Evolutionary conservation across 1,284 basidiomycete species (phyloP).

Genomic region (Ustilago shanxiensis): DNA sequence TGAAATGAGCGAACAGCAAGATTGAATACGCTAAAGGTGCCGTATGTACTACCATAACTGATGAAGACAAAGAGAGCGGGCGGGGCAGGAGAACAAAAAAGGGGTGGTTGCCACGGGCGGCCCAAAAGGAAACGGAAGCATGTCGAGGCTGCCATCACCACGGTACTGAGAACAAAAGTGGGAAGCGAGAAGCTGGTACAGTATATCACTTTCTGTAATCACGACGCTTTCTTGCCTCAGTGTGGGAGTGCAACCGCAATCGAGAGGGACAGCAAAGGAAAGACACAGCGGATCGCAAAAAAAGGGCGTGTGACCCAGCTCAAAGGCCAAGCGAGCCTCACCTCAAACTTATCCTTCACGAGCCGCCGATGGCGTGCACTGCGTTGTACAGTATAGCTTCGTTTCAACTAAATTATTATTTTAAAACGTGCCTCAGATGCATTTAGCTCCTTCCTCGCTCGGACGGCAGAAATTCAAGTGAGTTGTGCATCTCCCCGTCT

Average conservation of each 20-base stretch:
- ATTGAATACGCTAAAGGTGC: too few species aligned
- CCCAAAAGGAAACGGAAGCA: too few species aligned
- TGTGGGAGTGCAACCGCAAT: background rate
- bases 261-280: background rate
- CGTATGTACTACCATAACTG: too few species aligned
- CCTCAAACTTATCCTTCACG: too few species aligned
- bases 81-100: constrained; percentile 1
- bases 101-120: background rate
- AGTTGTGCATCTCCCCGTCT: background rate
- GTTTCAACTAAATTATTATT: too few species aligned
- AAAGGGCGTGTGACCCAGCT: too few species aligned
- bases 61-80: background rate
- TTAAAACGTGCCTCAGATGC: background rate
- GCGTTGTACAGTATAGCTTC: too few species aligned
- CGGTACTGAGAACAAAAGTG: background rate
- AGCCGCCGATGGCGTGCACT: background rate
- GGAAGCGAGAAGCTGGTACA: background rate
- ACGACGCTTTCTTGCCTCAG: too few species aligned
- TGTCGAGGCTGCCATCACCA: background rate
- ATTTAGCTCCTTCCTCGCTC: too few species aligned
- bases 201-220: too few species aligned
- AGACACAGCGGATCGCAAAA: background rate
- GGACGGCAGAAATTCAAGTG: background rate
- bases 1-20: too few species aligned
- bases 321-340: background rate